phyloP scores from a whole-genome alignment of 2,329 filamentous ascomycete species.

The Venturiaceae sp. region DNA sequence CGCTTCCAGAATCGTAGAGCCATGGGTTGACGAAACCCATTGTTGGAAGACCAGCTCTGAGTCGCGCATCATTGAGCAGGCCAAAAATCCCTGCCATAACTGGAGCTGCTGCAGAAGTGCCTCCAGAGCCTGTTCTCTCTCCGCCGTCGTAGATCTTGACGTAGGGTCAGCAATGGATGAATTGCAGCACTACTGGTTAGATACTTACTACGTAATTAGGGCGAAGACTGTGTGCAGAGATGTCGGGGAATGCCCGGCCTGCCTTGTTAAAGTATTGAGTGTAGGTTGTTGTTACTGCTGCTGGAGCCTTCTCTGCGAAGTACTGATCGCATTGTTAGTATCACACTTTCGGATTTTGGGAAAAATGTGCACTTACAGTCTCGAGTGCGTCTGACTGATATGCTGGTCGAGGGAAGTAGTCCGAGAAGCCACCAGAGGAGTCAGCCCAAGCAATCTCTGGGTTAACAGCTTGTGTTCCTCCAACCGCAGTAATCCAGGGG shows the following conservation, averaged over 20 bases:
- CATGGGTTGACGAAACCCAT: conserved; percentile 48
- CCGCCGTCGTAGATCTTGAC: background rate
- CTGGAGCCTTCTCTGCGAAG: background rate
- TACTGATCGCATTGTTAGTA: background rate
- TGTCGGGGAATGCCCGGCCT: conserved; percentile 8
- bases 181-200: background rate
- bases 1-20: conserved; percentile 29
- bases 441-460: conserved; percentile 22
- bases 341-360: background rate
- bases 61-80: conserved; percentile 48
- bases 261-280: background rate
- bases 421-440: conserved; percentile 36
- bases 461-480: conserved; percentile 14
- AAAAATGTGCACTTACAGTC: background rate
- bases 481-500: conserved; percentile 37
- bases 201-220: background rate
- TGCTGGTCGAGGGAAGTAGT: conserved; percentile 25
- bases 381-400: background rate
- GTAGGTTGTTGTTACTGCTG: background rate
- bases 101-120: conserved; percentile 23
- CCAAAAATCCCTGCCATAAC: conserved; percentile 44
- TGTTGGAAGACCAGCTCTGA: conserved; percentile 31
- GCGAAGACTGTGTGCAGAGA: background rate
- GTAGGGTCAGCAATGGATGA: background rate
- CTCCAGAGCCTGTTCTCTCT: background rate